Base-by-base conservation (phyloP, 1,284 basidiomycete species). In the Sporisorium exsertum region DNA sequence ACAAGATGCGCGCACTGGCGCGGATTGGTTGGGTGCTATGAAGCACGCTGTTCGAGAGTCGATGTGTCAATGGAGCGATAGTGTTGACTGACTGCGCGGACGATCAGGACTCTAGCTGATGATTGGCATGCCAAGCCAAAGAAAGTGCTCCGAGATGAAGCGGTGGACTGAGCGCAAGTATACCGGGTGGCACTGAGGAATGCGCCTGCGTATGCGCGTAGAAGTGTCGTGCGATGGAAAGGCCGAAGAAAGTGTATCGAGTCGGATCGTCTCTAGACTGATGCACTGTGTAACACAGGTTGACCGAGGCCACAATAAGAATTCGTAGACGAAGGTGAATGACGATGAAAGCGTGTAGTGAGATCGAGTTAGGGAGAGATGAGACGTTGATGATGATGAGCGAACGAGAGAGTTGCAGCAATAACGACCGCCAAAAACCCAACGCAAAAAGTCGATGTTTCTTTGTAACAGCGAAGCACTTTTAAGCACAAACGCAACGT, bases 221-320 rank as follows among this genome's bases (percentile, higher is more conserved):
- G 18, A 13, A 13, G 54, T 56, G 54, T 56, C 54, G 54, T 56
- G 45, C 54, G 54, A 56, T 56, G 42, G 42, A 45, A 16, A 16
- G n/a, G 20, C 45, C 27, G 27, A 32, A 5, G 9, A 24, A 29
- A 8, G 46, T 27, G 15, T 46, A 27, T 35, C 2, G 24, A n/a
- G 13, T 43, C 40, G 40, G 16, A 27, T 26, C 26, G 52, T n/a
- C 26, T 42, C 26, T 27, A 18, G 26, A 10, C 26, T 26, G 22
- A 3, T 40, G 52, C 52, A 8, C 16, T 12, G 37, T 54, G 37
- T 35, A n/a, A 13, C n/a, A 18, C 16, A 18, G 12, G 46, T 26
- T 5, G 20, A 40, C 18, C 37, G 26, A 37, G 7, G 9, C 40
- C 37, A 10, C 37, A 8, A 18, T 3, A 5, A 22, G 26, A 18